Conservation (phyloP, 2,329 filamentous ascomycete genomes). For the Fusarium humuli region DNA sequence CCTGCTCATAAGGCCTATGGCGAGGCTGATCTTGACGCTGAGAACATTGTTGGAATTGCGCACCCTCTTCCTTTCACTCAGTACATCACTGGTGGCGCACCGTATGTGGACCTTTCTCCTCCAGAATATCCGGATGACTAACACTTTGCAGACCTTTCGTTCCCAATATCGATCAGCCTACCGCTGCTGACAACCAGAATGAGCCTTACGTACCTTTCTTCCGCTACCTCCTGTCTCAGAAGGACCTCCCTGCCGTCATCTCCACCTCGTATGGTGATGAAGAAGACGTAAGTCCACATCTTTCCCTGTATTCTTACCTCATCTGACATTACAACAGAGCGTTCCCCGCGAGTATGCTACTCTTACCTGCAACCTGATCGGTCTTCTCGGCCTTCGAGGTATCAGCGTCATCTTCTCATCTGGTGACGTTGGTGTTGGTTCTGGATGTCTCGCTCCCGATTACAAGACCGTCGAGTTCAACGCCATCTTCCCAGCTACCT, state of each 20-base stretch:
- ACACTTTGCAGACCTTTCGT: neutral
- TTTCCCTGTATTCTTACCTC: rapidly evolving
- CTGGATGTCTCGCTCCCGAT: constrained; percentile 29
- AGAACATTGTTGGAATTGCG: constrained; percentile 33
- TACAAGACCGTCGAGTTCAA: constrained; percentile 46
- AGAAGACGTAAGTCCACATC: constrained; percentile 2
- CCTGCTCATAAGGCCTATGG: neutral
- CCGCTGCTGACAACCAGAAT: constrained; percentile 26
- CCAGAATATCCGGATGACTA: rapidly evolving
- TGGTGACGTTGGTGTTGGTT: constrained; percentile 40
- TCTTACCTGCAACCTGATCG: constrained; percentile 27
- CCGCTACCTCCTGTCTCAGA: constrained; percentile 18
- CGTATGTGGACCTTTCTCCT: neutral
- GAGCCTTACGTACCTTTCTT: constrained; percentile 25
- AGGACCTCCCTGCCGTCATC: constrained; percentile 15
- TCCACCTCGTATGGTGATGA: constrained; percentile 27
- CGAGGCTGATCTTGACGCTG: constrained; percentile 29
- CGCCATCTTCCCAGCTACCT: constrained; percentile 56
- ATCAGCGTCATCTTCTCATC: constrained; percentile 57
- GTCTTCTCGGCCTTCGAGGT: constrained; percentile 22
- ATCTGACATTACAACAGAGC: neutral
- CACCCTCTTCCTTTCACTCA: constrained; percentile 32
- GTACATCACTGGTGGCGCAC: constrained; percentile 32
- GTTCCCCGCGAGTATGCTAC: constrained; percentile 25
- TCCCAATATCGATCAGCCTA: constrained; percentile 27